Evolutionary conservation across 2,329 filamentous ascomycete species (phyloP), one percentile per base, ranked within the genome.

Genomic region (Cladosporium sp.): DNA sequence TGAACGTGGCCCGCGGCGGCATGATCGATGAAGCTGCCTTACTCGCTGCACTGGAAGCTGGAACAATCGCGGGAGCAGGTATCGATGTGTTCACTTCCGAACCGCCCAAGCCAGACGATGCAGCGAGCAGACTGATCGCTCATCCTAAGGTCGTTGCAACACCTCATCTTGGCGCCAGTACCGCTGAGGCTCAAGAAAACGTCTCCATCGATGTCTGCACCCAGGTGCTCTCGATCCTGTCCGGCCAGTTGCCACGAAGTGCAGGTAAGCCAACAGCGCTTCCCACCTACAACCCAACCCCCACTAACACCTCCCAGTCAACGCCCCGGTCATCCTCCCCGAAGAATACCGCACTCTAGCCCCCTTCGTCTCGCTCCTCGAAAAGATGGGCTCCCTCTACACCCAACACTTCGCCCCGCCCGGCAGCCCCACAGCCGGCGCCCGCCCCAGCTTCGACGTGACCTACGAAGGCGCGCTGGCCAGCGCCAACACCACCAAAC

Each of bases 201-300:
- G 87, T 91, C 3, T 87, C 85, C 1, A 80, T 91, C 57, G 88
- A 92, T 61, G 88, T 92, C 8, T 92, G 87, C 68, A 84, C 85
- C 33, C 87, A 93, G 69, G 86, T 91, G 10, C 76, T 87, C 0
- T 79, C 84, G 54, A 88, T 92, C 40, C 74, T 93, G 2, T 75
- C 77, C 0, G 87, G 87, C 3, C 84, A 85, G 0, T 75, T 91
- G 1, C 87, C 88, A 0, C 86, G 86, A 1, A 63, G 60, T 38
- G 51, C 51, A 43, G 51, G 51, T 53, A 28, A 7, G 22, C 22
- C 22, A 28, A 34, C 6, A 19, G 5, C 14, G 8, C 31, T 9
- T 18, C 7, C 18, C 9, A 38, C 4, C 18, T 3, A 28, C 5
- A 31, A n/a, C 43, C 18, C 8, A 14, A 10, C 7, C 7, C n/a